Evolutionary conservation across 2,329 filamentous ascomycete genomes (phyloP), one percentile per base, ranked within the genome.

Genomic region (Arthroderma sp.): DNA sequence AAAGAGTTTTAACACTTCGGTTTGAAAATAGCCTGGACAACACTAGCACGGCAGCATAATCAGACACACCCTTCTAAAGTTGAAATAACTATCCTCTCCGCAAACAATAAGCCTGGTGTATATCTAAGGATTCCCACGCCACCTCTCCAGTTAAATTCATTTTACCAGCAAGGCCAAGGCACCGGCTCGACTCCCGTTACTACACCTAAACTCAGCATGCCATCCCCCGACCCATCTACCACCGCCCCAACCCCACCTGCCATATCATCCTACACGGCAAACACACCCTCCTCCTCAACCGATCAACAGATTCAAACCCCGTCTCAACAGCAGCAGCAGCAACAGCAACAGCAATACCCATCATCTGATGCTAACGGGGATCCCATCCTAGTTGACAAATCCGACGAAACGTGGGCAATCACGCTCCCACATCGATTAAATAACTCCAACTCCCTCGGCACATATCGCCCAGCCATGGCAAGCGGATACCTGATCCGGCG

Each of bases 351-450:
- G 68, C 58, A 50, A 63, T 59, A 64, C 1, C 49, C 58, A 5
- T 53, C 58, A 7, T 48, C 57, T 22, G 59, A 72, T 58, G 49
- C 66, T 27, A 76, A 80, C 47, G 66, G 69, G 0, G 76, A 80
- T 42, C 70, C 74, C 2, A 65, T 72, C 6, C 68, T 81, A 7
- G 60, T 75, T 34, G 76, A 81, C 52, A 59, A 71, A 11, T 69
- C 68, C 22, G 40, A 81, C 53, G 76, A 81, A 50, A 73, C 72
- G 1, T 80, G 75, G 74, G 68, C 66, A 30, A 60, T 78, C 5
- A 65, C 78, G 15, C 63, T 80, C 46, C 70, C 69, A 0, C 71
- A 73, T 52, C 67, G 63, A 29, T 52, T 67, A 31, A 66, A 66
- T 46, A 62, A 59, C 46, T 64, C 65, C 3, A 57, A 59, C 0